A percentile compares a stretch with the other conserved stretches of the same genome.
phyloP scores from a whole-genome alignment of 2,329 filamentous ascomycete genomes.

The Ustilaginoidea virens region DNA sequence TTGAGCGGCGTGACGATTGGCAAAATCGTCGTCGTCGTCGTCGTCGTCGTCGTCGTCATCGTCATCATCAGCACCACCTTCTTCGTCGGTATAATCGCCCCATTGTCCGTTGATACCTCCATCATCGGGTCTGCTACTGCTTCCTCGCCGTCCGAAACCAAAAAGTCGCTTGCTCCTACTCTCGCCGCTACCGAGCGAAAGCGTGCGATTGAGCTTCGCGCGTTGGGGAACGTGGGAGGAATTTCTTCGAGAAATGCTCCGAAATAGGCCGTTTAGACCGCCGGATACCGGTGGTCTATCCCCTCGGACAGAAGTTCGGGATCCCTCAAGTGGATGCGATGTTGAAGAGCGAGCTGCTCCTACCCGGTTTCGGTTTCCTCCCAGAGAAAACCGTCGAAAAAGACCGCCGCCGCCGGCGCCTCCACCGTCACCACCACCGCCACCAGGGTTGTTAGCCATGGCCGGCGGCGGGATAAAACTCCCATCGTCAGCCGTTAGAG shows the following conservation, averaged over 20 bases:
- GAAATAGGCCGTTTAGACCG: constrained; percentile 25
- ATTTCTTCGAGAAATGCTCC: constrained; percentile 25
- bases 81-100: constrained; percentile 29
- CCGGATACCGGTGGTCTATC: constrained; percentile 34
- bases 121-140: constrained; percentile 25
- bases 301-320: constrained; percentile 22
- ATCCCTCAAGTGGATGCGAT: constrained; percentile 20
- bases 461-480: constrained; percentile 21
- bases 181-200: constrained; percentile 44
- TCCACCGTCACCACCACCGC: constrained; percentile 8
- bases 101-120: constrained; percentile 41
- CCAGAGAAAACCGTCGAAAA: constrained; percentile 26
- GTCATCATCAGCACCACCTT: constrained; percentile 8
- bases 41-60: too few species aligned
- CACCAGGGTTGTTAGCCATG: constrained; percentile 1
- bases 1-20: too few species aligned
- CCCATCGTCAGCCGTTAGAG: constrained; percentile 29
- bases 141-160: constrained; percentile 25
- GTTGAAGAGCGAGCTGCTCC: constrained; percentile 17
- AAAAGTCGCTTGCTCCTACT: constrained; percentile 27
- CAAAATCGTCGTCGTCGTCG: constrained; percentile 18
- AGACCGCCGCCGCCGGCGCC: constrained; percentile 20
- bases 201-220: constrained; percentile 34
- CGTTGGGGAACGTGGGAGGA: constrained; percentile 21
- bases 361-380: constrained; percentile 2